Evolutionary conservation across 257 asterid genomes (phyloP).

Genomic region (Solanum sitiens): DNA sequence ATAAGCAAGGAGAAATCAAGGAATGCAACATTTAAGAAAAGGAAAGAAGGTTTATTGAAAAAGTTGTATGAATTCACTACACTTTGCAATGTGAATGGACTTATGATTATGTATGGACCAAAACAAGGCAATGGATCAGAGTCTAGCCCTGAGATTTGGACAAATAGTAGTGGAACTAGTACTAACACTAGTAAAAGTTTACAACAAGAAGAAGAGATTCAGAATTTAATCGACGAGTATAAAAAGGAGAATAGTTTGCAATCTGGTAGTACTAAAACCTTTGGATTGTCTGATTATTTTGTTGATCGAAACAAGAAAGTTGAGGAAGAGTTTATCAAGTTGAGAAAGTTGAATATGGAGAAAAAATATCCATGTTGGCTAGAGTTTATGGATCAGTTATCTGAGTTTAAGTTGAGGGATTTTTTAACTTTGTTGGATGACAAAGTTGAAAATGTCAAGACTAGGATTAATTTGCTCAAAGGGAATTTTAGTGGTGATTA

Average conservation of each 20-base stretch:
- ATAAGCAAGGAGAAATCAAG: conserved; percentile 46
- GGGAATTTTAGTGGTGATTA: neutral
- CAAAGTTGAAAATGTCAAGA: conserved; percentile 3
- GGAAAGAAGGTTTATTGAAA: conserved; percentile 46
- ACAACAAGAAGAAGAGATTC: conserved; percentile 15
- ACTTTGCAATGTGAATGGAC: conserved; percentile 50
- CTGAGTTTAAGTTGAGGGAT: conserved; percentile 21
- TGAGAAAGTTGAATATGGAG: conserved; percentile 31
- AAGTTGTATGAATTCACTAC: conserved; percentile 62
- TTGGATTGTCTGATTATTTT: conserved; percentile 36
- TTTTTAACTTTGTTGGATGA: conserved; percentile 9
- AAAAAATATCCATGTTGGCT: conserved; percentile 29
- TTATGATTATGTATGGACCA: conserved; percentile 56
- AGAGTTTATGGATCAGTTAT: conserved; percentile 4
- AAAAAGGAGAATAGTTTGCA: conserved; percentile 21
- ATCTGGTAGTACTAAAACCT: conserved; percentile 18
- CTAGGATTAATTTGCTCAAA: neutral
- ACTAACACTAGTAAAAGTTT: neutral
- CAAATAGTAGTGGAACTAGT: conserved; percentile 4
- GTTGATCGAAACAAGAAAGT: conserved; percentile 26
- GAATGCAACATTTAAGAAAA: conserved; percentile 46
- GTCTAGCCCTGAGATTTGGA: conserved; percentile 42
- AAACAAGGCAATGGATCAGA: conserved; percentile 6
- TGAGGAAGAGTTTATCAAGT: conserved; percentile 34
- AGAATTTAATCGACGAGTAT: conserved; percentile 29